phyloP scores from a whole-genome alignment of 768 basidiomycete genomes.

The Crassisporium funariophilum region DNA sequence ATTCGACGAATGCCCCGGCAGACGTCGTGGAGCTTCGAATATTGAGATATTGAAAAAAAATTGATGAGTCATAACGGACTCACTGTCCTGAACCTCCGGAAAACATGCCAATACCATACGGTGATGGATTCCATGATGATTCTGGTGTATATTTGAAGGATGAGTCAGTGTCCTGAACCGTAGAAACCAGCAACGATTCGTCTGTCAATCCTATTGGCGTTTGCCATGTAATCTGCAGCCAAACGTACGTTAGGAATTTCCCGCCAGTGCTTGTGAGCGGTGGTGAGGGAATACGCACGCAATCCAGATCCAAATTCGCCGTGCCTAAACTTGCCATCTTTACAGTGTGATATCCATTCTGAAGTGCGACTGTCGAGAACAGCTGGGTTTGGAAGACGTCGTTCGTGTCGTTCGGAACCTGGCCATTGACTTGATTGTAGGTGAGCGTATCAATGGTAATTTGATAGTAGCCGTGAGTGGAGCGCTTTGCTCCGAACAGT shows the following conservation, averaged over 20 bases:
- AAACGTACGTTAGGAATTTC: no score
- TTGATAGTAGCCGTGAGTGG: conserved; percentile 47
- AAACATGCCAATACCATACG: conserved; percentile 40
- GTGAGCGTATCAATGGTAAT: conserved; percentile 41
- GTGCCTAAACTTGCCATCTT: conserved; percentile 33
- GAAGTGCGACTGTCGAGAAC: conserved; percentile 37
- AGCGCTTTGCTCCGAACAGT: conserved; percentile 52
- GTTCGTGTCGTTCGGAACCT: conserved; percentile 8
- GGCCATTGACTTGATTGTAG: conserved; percentile 32
- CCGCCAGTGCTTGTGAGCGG: neutral
- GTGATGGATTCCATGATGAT: conserved; percentile 34
- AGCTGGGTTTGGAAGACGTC: conserved; percentile 42
- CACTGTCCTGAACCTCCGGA: conserved; percentile 49
- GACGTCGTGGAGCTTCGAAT: conserved; percentile 16
- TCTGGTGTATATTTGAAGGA: conserved; percentile 38
- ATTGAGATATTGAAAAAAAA: neutral
- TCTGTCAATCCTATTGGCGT: conserved; percentile 27
- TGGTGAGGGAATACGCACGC: conserved; percentile 33
- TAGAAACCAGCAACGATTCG: conserved; percentile 26
- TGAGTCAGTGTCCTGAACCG: conserved; percentile 36
- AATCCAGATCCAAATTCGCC: conserved; percentile 48
- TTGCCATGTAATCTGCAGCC: conserved; percentile 34
- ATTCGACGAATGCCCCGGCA: conserved; percentile 21
- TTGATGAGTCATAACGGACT: conserved; percentile 15
- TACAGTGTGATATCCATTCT: conserved; percentile 38